Evolutionary conservation across 2,329 filamentous ascomycete genomes (phyloP).

Genomic region (Leptographium flavum): DNA sequence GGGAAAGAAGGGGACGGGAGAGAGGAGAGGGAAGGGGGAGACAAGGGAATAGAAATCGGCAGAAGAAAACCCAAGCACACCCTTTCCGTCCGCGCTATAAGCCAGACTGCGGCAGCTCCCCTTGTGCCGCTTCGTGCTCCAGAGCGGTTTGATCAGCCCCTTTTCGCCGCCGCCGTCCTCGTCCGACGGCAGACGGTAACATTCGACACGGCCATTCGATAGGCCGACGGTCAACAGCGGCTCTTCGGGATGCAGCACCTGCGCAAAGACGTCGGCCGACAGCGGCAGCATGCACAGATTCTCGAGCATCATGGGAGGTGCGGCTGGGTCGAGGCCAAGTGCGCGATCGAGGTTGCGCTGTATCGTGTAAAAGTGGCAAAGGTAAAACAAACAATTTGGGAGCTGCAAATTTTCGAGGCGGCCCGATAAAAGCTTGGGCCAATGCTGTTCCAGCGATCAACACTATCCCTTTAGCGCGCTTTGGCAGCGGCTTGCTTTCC

Average conservation of each 20-base stretch:
- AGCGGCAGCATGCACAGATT: constrained; percentile 84
- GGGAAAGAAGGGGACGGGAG: not conserved
- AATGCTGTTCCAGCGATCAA: not conserved
- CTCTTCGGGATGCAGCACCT: constrained; percentile 71
- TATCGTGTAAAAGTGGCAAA: not conserved
- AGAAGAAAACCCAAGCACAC: no score
- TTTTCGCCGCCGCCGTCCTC: constrained; percentile 45
- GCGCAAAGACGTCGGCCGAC: constrained; percentile 72
- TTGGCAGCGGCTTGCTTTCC: not conserved
- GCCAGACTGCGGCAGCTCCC: constrained; percentile 76
- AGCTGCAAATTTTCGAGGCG: no score
- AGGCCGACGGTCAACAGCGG: constrained; percentile 79
- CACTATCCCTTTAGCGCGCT: not conserved
- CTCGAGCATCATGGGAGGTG: constrained; percentile 54
- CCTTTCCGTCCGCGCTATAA: constrained; percentile 66
- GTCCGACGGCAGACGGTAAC: constrained; percentile 54
- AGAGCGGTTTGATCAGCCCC: constrained; percentile 66
- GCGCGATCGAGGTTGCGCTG: no score
- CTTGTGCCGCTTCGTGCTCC: constrained; percentile 83
- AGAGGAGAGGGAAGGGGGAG: no score
- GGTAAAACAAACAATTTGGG: no score
- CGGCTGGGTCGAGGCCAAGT: no score
- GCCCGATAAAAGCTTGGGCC: not conserved
- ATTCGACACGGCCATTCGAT: constrained; percentile 72
- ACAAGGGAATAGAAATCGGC: no score